Conservation (phyloP, 2,329 filamentous ascomycete genomes). For the Sporothrix luriei region DNA sequence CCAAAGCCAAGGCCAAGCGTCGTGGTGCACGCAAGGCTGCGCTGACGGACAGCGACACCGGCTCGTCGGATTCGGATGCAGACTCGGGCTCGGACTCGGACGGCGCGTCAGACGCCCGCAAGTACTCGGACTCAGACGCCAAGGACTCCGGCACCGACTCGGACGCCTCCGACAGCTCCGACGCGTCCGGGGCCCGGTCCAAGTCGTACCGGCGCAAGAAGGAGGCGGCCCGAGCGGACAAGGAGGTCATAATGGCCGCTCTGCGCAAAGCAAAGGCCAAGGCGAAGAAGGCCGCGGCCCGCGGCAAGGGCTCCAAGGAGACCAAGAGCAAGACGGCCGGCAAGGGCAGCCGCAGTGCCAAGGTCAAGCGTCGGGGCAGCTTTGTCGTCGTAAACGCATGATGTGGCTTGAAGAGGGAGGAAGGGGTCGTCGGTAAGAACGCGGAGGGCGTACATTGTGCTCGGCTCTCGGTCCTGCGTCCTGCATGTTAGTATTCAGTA, state of each 20-base stretch:
- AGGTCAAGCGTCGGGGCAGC: constrained; percentile 18
- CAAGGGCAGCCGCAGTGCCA: constrained; percentile 24
- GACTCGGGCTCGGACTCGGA: not conserved
- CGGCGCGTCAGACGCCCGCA: not conserved
- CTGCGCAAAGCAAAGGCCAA: not conserved
- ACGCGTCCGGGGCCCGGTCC: not conserved
- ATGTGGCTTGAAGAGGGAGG: not conserved
- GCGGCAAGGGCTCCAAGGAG: not conserved
- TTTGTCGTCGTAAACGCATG: constrained; percentile 13
- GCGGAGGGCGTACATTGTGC: not conserved
- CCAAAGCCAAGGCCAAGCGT: not conserved
- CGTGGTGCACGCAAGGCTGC: constrained; percentile 8
- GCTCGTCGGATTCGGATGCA: not conserved
- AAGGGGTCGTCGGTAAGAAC: not conserved
- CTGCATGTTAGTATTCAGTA: not conserved
- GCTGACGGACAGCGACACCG: not conserved
- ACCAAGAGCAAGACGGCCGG: constrained; percentile 19
- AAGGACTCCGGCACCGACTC: constrained; percentile 12
- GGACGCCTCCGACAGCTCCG: constrained; percentile 11
- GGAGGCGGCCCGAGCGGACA: not conserved
- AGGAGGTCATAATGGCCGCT: not conserved
- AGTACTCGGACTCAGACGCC: not conserved
- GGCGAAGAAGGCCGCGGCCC: not conserved
- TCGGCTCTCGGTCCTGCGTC: not conserved
- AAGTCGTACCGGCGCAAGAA: not conserved